Base-by-base conservation (phyloP, 495 filamentous ascomycete species). In the Diplogelasinospora grovesii region DNA sequence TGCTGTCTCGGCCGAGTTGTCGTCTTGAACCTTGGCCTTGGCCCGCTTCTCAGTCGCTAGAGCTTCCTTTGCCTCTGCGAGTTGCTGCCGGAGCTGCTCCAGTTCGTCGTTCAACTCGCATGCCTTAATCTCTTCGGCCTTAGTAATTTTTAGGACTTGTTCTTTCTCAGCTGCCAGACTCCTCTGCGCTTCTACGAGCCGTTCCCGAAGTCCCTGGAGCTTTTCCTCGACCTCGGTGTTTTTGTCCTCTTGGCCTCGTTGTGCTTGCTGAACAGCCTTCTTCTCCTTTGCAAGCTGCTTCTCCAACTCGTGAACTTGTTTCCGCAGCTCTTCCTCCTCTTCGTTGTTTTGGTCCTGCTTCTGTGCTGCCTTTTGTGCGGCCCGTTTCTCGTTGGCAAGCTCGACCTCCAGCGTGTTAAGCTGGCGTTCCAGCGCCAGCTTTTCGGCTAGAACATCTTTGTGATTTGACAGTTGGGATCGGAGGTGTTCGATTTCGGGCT, bases 401-500 rank as follows among this genome's bases (percentile, higher is more conserved):
- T 92, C 83, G 28, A 86, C 75, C 52, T 94, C 82, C 3, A 90
- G 53, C 4, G 80, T 77, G 52, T 69, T 82, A 25, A 94, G 56
- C 57, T 87, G 81, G 20, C 83, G 74, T 50, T 89, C 78, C 10
- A 95, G 59, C 11, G 79, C 73, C 13, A 87, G 60, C 48, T 92
- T 94, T 50, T 89, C 85, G 2, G 81, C 65, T 19, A 89, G 66
- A 5, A 82, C 58, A 5, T 70, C 68, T 48, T 86, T 80, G 27
- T 85, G 70, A 18, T 77, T 75, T 11, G 71, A 63, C 16, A 76
- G 71, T 57, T 94, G 85, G 2, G 79, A 73, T 44, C 76, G 73
- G 9, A 94, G 68, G 52, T 86, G 81, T 37, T 94, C 86, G 6
- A 93, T 46, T 54, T 95, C 89, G 23, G 82, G 79, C 49, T 82